Conservation (phyloP, 169 alveolate genomes). For the Amoebophrya sp. region DNA sequence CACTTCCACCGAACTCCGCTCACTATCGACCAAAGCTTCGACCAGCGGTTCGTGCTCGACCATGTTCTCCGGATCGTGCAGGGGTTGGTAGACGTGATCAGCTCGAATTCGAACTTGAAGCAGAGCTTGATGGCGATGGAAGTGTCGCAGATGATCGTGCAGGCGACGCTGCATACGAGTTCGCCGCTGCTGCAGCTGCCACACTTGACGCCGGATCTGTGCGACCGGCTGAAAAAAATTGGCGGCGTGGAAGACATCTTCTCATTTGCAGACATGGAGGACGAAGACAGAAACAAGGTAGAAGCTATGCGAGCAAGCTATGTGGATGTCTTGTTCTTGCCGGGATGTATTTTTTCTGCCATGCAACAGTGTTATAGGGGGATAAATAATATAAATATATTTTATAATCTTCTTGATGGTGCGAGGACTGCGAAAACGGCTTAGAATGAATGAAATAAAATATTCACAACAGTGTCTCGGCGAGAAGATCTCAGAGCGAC, state of each 20-base stretch:
- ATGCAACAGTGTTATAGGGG: too few relatives aligned
- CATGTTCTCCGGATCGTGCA: constrained; percentile 66
- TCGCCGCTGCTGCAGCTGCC: constrained; percentile 84
- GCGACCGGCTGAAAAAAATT: constrained; percentile 54
- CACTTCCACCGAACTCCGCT: constrained; percentile 79
- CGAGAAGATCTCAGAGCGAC: neutral
- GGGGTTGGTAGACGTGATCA: constrained; percentile 94
- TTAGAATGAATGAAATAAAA: too few relatives aligned
- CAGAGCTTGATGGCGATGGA: constrained; percentile 93
- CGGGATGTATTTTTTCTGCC: too few relatives aligned
- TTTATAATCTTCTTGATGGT: too few relatives aligned
- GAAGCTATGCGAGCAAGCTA: too few relatives aligned
- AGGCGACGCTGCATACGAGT: constrained; percentile 74
- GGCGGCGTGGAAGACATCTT: neutral
- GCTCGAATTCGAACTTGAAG: constrained; percentile 82
- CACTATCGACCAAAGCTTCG: constrained; percentile 59
- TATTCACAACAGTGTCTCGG: neutral
- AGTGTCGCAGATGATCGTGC: constrained; percentile 86
- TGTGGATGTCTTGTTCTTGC: too few relatives aligned
- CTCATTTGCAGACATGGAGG: neutral
- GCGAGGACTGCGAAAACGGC: too few relatives aligned
- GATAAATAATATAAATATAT: too few relatives aligned
- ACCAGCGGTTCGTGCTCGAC: constrained; percentile 51
- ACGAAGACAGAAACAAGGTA: neutral
- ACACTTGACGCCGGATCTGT: constrained; percentile 52